A percentile compares a stretch with the other conserved stretches of the same genome.
Conservation (phyloP, 345 rosid genomes). For the Eucalyptus grandis region DNA sequence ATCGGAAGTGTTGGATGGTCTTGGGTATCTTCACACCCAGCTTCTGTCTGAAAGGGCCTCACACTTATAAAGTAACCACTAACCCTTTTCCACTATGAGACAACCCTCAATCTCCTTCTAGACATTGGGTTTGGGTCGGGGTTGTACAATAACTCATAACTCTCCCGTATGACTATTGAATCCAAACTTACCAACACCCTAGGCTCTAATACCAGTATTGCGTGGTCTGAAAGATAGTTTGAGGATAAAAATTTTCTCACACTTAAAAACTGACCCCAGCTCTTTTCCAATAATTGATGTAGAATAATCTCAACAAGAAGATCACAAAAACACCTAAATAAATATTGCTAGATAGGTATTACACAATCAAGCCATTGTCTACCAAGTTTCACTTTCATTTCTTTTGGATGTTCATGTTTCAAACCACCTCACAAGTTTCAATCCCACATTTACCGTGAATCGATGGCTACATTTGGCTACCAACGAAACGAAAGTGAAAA, state of each 20-base stretch:
- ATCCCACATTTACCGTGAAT: not conserved
- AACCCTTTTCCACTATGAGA: no score
- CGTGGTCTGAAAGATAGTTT: no score
- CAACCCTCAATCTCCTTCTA: no score
- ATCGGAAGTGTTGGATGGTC: no score
- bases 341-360: not conserved
- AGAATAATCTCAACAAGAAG: no score
- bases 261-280: no score
- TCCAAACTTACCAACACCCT: no score
- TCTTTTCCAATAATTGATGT: rapidly evolving
- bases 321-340: not conserved
- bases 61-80: no score
- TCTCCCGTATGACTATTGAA: rapidly evolving
- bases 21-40: no score
- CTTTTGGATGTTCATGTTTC: not conserved
- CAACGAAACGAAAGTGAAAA: not conserved
- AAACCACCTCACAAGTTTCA: not conserved
- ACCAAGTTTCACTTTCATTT: not conserved
- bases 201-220: rapidly evolving
- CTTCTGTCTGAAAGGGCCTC: no score
- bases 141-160: no score
- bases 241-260: rapidly evolving
- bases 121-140: rapidly evolving
- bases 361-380: not conserved
- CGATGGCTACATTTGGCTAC: not conserved